Evolutionary conservation across 164 flowering plant genomes (phyloP).

Genomic region (Taxillus chinensis): DNA sequence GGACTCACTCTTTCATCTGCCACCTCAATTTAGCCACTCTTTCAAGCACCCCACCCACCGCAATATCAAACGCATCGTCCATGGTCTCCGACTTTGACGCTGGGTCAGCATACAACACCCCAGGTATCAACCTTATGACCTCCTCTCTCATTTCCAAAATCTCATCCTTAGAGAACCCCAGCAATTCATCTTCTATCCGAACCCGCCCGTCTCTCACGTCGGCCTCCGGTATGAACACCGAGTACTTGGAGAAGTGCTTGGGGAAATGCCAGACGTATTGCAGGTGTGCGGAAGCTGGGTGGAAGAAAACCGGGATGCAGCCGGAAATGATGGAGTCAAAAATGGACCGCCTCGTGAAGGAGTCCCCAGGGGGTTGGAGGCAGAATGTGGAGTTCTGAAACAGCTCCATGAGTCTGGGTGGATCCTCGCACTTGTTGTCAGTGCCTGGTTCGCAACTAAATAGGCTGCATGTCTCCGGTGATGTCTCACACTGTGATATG

Average conservation of each 20-base stretch:
- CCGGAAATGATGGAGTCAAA: constrained; percentile 77
- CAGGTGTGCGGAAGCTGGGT: constrained; percentile 65
- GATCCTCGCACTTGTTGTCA: constrained; percentile 21
- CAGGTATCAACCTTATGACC: constrained; percentile 47
- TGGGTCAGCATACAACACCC: constrained; percentile 55
- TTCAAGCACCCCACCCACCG: constrained; percentile 43
- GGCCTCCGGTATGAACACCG: constrained; percentile 54
- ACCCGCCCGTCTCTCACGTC: constrained; percentile 45
- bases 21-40: constrained; percentile 23
- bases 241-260: constrained; percentile 41
- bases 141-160: constrained; percentile 53
- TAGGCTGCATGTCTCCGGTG: constrained; percentile 27
- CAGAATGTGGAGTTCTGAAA: constrained; percentile 75
- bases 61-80: constrained; percentile 59
- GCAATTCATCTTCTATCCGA: constrained; percentile 50
- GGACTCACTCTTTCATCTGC: not conserved
- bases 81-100: constrained; percentile 36
- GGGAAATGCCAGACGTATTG: constrained; percentile 93
- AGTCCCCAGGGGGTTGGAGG: constrained; percentile 80
- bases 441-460: constrained; percentile 33
- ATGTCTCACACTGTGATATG: constrained; percentile 46
- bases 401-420: constrained; percentile 35
- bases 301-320: constrained; percentile 79
- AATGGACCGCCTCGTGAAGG: constrained; percentile 70
- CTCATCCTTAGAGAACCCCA: constrained; percentile 26